Evolutionary conservation across 805 yeast genomes (phyloP).

Genomic region (Metschnikowia borealis): DNA sequence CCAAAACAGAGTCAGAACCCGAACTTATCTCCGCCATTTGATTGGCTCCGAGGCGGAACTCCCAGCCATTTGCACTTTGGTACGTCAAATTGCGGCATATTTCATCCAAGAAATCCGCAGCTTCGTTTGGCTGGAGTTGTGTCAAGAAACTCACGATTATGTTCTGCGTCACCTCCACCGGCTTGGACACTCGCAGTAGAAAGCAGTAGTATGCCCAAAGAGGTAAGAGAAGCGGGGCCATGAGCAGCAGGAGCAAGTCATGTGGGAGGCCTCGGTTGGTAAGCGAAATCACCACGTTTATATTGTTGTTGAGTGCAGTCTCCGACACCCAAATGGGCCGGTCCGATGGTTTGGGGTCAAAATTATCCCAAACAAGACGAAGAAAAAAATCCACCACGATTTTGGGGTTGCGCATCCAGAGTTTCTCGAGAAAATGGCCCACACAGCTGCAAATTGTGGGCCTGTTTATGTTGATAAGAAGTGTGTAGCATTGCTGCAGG

Average conservation of each 20-base stretch:
- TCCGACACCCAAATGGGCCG: constrained; percentile 38
- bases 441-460: constrained; percentile 58
- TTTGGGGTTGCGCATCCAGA: constrained; percentile 47
- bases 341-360: constrained; percentile 31
- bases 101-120: constrained; percentile 21
- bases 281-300: constrained; percentile 64
- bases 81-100: constrained; percentile 32
- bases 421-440: constrained; percentile 48
- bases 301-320: constrained; percentile 51
- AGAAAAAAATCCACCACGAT: constrained; percentile 60
- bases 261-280: constrained; percentile 37
- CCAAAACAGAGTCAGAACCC: constrained; percentile 1
- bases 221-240: constrained; percentile 30
- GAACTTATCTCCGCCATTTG: constrained; percentile 28
- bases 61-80: constrained; percentile 35
- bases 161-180: constrained; percentile 32
- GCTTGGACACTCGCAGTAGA: constrained; percentile 26
- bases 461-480: constrained; percentile 56
- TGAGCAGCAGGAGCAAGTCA: constrained; percentile 22
- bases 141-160: constrained; percentile 38
- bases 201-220: constrained; percentile 47
- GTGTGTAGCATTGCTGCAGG: constrained; percentile 58
- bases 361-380: constrained; percentile 41
- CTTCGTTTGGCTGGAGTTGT: constrained; percentile 16
- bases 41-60: constrained; percentile 40